Evolutionary conservation across 352 stramenopile genomes (phyloP), one percentile per base, ranked within the genome.

Genomic region (Blastocystis hominis): DNA sequence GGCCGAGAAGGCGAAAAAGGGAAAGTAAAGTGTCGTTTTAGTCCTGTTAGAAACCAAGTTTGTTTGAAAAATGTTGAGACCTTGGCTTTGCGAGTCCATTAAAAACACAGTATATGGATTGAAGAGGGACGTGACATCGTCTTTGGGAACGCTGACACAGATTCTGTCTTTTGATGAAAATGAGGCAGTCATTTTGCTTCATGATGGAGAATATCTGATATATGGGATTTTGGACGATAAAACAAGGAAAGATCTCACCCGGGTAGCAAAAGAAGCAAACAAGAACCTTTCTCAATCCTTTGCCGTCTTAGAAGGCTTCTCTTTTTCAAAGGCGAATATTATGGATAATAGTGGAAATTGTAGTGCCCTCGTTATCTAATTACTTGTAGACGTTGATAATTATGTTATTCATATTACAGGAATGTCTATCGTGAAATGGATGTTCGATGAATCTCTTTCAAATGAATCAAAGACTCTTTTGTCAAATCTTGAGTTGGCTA

Each of bases 271-370:
- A 20, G 42, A 55, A 9, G 36, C 68, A n/a, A 10, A 6, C 0
- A 3, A 78, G 50, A 9, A 38, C 10, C 13, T 78, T n/a, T 34
- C 40, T 36, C 42, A 15, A n/a, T 34, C 24, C 30, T 34, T 78
- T 13, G 13, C 59, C 5, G 17, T 78, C n/a, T 42, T 50, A 5
- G 9, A 56, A 56, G 30, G 17, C 20, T 78, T 78, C 47, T 78
- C 13, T 50, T 78, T 55, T 78, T 78, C 68, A 78, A 78, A 78
- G 59, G 68, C 50, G 24, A 36, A 40, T 56, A 36, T 40, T 15
- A 34, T 56, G 17, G 36, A 55, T 15, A 40, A 36, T 6, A 30
- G 42, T 61, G 68, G 68, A 6, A 44, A 9, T 9, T 56, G 68
- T 78, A 78, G 17, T 20, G 15, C 30, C n/a, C 15, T 40, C 15